These are phyloP conservation scores for Melanogaster broomeanus DNA, from an alignment of 768 basidiomycete species.

Conservation along the genomic window DNA sequence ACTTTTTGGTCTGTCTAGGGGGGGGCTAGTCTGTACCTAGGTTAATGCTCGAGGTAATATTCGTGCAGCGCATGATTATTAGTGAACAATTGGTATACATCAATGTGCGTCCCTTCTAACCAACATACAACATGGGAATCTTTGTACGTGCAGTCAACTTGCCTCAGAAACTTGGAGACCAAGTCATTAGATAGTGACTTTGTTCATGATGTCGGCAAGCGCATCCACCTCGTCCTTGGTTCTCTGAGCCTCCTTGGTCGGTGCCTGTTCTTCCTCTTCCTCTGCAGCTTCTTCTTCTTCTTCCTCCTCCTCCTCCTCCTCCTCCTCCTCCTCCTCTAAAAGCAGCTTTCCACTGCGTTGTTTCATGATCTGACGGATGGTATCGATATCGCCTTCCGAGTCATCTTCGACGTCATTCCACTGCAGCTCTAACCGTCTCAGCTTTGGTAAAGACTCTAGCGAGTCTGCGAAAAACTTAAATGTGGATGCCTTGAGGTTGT, in stretches of 20 bases:
- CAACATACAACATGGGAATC: slow-evolving; percentile 6
- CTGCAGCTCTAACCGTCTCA: slow-evolving; percentile 81
- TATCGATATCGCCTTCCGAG: slow-evolving; percentile 55
- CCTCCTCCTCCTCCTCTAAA: slow-evolving; percentile 53
- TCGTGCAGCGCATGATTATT: slow-evolving; percentile 11
- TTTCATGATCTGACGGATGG: slow-evolving; percentile 55
- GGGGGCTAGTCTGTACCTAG: slow-evolving; percentile 1
- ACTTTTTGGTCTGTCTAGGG: background rate
- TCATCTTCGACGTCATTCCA: slow-evolving; percentile 89
- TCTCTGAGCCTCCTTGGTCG: slow-evolving; percentile 25
- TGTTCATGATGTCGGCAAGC: slow-evolving; percentile 67
- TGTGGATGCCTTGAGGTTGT: slow-evolving; percentile 76
- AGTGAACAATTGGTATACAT: slow-evolving; percentile 27
- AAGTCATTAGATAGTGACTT: slow-evolving; percentile 51
- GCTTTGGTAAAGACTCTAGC: slow-evolving; percentile 56
- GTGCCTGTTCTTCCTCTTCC: slow-evolving; percentile 20
- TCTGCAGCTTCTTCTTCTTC: slow-evolving; percentile 33
- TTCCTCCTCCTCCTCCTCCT: slow-evolving; percentile 40
- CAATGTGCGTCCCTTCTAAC: background rate
- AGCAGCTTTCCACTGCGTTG: slow-evolving; percentile 68
- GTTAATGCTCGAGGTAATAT: slow-evolving; percentile 1
- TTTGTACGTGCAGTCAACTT: background rate
- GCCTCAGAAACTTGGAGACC: background rate
- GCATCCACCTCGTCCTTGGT: slow-evolving; percentile 47
- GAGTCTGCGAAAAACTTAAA: slow-evolving; percentile 68